phyloP scores from a whole-genome alignment of 345 rosid genomes.

The Gossypium thurberi region DNA sequence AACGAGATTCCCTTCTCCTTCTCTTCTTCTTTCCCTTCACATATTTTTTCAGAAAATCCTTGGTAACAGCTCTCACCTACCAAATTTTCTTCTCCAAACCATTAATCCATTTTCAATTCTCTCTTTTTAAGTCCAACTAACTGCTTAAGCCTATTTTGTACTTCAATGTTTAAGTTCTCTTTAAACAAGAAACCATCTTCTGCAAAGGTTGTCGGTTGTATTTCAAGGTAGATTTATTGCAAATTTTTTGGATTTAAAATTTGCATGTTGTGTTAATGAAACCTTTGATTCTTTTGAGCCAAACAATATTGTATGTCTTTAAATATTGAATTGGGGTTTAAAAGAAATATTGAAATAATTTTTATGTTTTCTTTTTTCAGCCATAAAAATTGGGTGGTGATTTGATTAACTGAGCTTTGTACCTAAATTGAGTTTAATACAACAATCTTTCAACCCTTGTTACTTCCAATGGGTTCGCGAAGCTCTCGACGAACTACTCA shows the following conservation, averaged over 20 bases:
- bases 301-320: background rate
- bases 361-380: background rate
- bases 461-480: constrained; percentile 52
- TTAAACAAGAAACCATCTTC: no score
- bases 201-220: background rate
- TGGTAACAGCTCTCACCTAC: background rate
- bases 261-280: background rate
- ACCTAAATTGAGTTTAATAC: constrained; percentile 25
- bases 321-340: background rate
- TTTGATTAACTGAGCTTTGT: no score
- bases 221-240: background rate
- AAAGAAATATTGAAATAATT: no score
- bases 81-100: background rate
- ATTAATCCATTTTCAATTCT: background rate
- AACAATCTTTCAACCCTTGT: constrained; percentile 38
- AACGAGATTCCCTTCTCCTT: no score
- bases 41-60: background rate
- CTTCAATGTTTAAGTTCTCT: no score
- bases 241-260: background rate
- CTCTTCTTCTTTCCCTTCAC: background rate
- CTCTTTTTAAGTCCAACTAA: background rate
- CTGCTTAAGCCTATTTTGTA: no score
- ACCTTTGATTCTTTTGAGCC: background rate
- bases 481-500: constrained; percentile 62
- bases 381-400: no score